Evolutionary conservation across 768 basidiomycete genomes (phyloP), one percentile per base, ranked within the genome.

Genomic region (Phylloporus rhodoxanthus): DNA sequence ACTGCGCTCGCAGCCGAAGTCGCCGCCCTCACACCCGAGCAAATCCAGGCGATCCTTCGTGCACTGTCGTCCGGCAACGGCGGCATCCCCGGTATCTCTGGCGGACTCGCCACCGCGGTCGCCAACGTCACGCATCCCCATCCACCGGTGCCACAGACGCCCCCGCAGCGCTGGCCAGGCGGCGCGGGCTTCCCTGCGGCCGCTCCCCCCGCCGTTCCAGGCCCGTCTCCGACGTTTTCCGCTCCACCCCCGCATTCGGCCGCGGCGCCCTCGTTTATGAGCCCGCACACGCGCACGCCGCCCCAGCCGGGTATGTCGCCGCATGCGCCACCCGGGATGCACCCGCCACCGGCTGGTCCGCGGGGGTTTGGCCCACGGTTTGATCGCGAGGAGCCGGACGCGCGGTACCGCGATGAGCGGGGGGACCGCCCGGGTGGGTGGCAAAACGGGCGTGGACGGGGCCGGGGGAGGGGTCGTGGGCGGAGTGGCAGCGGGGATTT

Each of bases 1-100:
- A 68, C 76, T 13, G 75, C 77, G 15, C 75, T 91, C 33, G 82
- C 82, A 8, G 79, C 83, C 5, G 83, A 87, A 58, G 79, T 89
- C 6, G 83, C 87, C 6, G 73, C 81, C 30, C 75, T 90, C 14
- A 86, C 85, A 2, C 85, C 85, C 0, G 87, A 86, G 43, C 87
- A 89, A 62, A 80, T 90, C 32, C 81, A 85, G 52, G 66, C 76
- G 42, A 79, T 89, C 67, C 68, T 89, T 11, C 75, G 77, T 30
- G 75, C 82, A 0, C 71, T 90, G 4, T 63, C 70, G 15, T 72
- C 76, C 2, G 68, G 70, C 44, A 73, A 66, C 40, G 64, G 73
- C 8, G 62, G 66, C 53, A 57, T 61, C 34, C 57, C 53, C 2
- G 63, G 56, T 63, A 45, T 70, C 58, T 44, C 62, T 62, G 41